These are phyloP conservation scores for Saccharomycopsis sp. DNA, from an alignment of 805 yeast species.

Conservation along the genomic window DNA sequence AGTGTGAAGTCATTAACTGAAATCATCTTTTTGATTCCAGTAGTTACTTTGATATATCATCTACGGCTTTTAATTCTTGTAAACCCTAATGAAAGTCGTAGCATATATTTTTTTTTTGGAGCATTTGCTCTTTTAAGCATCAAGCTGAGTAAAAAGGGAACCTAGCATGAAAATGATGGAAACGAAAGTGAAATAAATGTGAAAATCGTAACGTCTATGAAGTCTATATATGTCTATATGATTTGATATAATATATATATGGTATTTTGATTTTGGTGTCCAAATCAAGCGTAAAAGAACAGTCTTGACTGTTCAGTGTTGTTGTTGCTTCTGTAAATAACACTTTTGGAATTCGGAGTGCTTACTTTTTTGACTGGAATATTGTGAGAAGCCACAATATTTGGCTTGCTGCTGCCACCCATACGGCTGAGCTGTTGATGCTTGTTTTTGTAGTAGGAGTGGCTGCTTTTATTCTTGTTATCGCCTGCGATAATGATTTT, in stretches of 20 bases:
- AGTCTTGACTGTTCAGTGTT: background rate
- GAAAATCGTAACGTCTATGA: background rate
- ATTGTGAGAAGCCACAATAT: background rate
- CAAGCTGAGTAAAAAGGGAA: background rate
- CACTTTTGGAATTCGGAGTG: background rate
- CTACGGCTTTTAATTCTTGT: background rate
- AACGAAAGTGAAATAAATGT: background rate
- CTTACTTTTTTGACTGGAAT: background rate
- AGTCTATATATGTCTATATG: background rate
- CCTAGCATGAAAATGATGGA: background rate
- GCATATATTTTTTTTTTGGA: background rate
- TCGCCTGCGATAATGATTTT: background rate
- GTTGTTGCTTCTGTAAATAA: background rate
- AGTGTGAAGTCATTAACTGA: too few relatives aligned
- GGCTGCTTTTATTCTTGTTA: background rate
- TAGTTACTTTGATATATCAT: background rate
- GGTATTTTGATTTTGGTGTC: background rate
- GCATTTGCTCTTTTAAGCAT: too few relatives aligned
- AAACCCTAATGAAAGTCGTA: background rate
- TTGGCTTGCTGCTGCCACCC: background rate
- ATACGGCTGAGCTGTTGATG: background rate
- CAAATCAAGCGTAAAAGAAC: background rate
- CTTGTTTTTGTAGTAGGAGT: background rate
- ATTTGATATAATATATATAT: background rate
- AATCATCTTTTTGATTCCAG: background rate